phyloP scores from a whole-genome alignment of 78 protist genomes.

The Dictyostelium intermedium region DNA sequence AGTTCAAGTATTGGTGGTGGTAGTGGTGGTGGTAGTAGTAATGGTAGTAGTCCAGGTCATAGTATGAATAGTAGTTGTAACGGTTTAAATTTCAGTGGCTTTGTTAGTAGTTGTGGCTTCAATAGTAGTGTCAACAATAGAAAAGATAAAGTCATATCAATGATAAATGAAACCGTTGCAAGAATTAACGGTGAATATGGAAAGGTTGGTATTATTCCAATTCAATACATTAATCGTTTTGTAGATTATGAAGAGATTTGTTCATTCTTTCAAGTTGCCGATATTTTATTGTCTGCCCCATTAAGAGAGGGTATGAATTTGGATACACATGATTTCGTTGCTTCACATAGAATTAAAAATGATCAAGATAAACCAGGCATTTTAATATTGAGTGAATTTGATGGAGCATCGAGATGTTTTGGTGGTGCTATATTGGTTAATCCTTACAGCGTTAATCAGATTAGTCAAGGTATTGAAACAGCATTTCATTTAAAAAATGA shows the following conservation, averaged over 20 bases:
- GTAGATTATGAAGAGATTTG: slow-evolving; percentile 52
- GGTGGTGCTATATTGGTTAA: slow-evolving; percentile 41
- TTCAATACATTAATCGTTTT: slow-evolving; percentile 31
- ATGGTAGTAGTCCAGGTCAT: background rate
- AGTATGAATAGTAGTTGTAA: background rate
- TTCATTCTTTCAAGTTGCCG: slow-evolving; percentile 18
- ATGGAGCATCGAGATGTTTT: slow-evolving; percentile 67
- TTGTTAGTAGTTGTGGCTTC: background rate
- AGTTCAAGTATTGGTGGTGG: background rate
- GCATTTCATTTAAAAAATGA: slow-evolving; percentile 17
- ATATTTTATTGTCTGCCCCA: slow-evolving; percentile 43
- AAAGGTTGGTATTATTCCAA: slow-evolving; percentile 27
- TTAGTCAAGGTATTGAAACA: slow-evolving; percentile 1
- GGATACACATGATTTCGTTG: slow-evolving; percentile 56
- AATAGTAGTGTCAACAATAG: background rate
- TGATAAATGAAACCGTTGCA: slow-evolving; percentile 70
- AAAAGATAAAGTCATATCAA: slow-evolving; percentile 43
- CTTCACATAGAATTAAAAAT: slow-evolving; percentile 8
- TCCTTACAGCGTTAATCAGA: slow-evolving; percentile 48
- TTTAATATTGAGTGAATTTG: slow-evolving; percentile 57
- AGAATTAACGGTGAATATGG: slow-evolving; percentile 76
- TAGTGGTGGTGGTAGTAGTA: background rate
- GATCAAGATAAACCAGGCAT: slow-evolving; percentile 10
- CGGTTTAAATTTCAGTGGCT: background rate
- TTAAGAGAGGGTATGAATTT: slow-evolving; percentile 66